phyloP scores from a whole-genome alignment of 225 moss, liverwort and hornwort species.

The Thuidium tamariscinum region DNA sequence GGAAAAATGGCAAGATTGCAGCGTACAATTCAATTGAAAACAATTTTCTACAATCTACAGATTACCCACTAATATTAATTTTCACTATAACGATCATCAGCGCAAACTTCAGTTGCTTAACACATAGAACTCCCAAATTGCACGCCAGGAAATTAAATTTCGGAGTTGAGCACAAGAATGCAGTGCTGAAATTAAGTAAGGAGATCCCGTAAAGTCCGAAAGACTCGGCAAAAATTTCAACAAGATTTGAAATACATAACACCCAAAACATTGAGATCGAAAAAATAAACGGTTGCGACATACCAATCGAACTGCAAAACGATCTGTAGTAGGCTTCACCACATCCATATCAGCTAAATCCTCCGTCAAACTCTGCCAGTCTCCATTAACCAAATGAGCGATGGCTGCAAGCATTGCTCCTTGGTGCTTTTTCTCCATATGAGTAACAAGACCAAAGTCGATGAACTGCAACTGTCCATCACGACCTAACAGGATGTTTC shows the following conservation, averaged over 20 bases:
- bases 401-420: constrained; percentile 90
- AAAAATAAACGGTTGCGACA: not conserved
- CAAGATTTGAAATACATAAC: not conserved
- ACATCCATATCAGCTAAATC: constrained; percentile 93
- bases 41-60: not conserved
- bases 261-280: not conserved
- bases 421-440: constrained; percentile 61
- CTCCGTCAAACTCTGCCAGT: constrained; percentile 82
- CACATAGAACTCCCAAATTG: not conserved
- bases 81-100: not conserved
- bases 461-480: constrained; percentile 74
- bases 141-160: not conserved
- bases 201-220: not conserved
- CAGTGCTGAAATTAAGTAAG: not conserved
- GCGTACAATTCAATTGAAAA: not conserved
- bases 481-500: constrained; percentile 64
- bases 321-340: constrained; percentile 80
- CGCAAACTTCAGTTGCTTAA: not conserved
- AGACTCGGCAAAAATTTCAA: not conserved
- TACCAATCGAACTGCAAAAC: constrained; percentile 93
- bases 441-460: constrained; percentile 80
- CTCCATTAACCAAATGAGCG: constrained; percentile 95
- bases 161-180: not conserved
- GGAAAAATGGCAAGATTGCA: not conserved
- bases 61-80: not conserved